Base-by-base conservation (phyloP, 2,329 filamentous ascomycete genomes). In the Phialophora expanda region DNA sequence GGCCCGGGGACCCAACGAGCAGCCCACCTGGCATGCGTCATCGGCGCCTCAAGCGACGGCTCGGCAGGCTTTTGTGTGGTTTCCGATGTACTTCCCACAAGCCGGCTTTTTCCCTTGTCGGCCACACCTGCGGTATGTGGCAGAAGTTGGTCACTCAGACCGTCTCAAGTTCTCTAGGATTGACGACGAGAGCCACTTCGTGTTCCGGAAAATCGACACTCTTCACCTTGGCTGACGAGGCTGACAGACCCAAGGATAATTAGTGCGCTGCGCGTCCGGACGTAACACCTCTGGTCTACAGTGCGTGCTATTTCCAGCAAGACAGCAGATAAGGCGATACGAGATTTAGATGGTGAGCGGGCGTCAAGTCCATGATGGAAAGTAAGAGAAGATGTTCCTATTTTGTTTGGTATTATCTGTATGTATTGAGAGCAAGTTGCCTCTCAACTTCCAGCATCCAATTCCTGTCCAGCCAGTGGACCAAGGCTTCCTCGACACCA, bases 371-470 rank as follows among this genome's bases (percentile, higher is more conserved):
- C 53, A 34, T 30, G 28, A 3, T 61, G 58, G 48, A 66, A 32
- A 62, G 56, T 28, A 58, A 58, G 60, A 64, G 56, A 66, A 69
- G 48, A 66, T 67, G 54, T 69, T 66, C 62, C 63, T 34, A 70
- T 69, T 70, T 44, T 68, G 77, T 76, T 73, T 77, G 77, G 76
- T 64, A 69, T 76, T 77, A 77, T 76, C 74, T 73, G 69, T 75
- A 69, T 78, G 69, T 66, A 65, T 66, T 58, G 69, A 78, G 81
- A 80, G 53, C 53, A 34, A 34, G 7, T 68, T 22, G 24, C 34
- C 14, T 51, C 65, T 61, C 58, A 50, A 57, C 50, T 20, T 74
- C 77, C 82, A 80, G 83, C 83, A 85, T 84, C 83, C 68, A 72
- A 77, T 84, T 84, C 82, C 78, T 56, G 55, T 65, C 74, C 70